These are phyloP conservation scores for Malania oleifera DNA, from an alignment of 164 flowering plant species.

Conservation along the genomic window DNA sequence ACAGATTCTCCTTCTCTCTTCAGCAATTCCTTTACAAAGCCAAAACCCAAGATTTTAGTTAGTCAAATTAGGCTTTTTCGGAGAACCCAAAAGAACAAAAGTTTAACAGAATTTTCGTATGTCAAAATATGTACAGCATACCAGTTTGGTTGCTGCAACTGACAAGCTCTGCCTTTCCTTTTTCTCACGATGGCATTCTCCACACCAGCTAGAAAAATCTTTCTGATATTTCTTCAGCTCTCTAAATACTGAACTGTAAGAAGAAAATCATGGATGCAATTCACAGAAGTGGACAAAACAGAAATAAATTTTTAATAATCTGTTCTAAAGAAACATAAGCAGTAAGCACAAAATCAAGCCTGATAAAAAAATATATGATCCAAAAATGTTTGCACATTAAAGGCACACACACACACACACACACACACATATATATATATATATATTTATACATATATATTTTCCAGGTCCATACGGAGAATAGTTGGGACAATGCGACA, in stretches of 20 bases:
- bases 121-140: constrained; percentile 19
- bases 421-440: too few relatives aligned
- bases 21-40: constrained; percentile 43
- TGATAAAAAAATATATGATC: too few relatives aligned
- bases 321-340: too few relatives aligned
- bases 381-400: too few relatives aligned
- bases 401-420: too few relatives aligned
- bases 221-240: constrained; percentile 83
- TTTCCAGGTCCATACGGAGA: too few relatives aligned
- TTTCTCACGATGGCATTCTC: constrained; percentile 83
- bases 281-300: not conserved
- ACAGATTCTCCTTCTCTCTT: constrained; percentile 39
- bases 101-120: not conserved
- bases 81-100: too few relatives aligned
- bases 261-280: not conserved
- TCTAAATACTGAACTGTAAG: constrained; percentile 68
- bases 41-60: not conserved
- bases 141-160: constrained; percentile 66
- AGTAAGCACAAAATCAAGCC: too few relatives aligned
- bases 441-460: too few relatives aligned
- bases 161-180: constrained; percentile 56
- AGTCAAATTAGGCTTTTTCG: not conserved
- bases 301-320: not conserved
- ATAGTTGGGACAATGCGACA: too few relatives aligned
- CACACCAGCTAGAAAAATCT: constrained; percentile 88